Evolutionary conservation across 75 land plant genomes (phyloP).

Genomic region (Pinus tabuliformis): DNA sequence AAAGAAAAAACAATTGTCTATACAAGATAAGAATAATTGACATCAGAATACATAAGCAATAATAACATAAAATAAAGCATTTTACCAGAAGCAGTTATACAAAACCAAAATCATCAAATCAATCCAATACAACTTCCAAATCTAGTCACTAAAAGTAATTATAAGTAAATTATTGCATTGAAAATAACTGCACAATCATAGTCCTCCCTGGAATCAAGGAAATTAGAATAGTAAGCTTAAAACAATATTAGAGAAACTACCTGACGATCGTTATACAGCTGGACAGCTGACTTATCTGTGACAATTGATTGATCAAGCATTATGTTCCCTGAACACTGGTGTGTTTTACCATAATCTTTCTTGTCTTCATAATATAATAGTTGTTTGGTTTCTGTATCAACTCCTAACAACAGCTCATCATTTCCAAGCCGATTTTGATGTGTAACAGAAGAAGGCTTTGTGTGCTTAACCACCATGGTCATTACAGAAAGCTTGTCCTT

Average conservation of each 20-base stretch:
- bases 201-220: not conserved
- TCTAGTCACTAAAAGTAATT: not conserved
- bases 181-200: not conserved
- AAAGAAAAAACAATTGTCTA: not conserved
- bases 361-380: conserved; percentile 77
- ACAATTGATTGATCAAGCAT: conserved; percentile 60
- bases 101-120: not conserved
- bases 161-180: not conserved
- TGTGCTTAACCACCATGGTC: conserved; percentile 88
- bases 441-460: conserved; percentile 64
- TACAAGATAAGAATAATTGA: not conserved
- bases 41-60: not conserved
- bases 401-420: conserved; percentile 82
- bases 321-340: conserved; percentile 31
- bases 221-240: not conserved
- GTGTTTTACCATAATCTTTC: conserved; percentile 17
- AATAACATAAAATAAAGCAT: not conserved
- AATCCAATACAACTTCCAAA: not conserved
- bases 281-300: conserved; percentile 47
- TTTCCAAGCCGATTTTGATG: conserved; percentile 88
- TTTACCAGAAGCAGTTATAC: not conserved
- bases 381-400: conserved; percentile 82
- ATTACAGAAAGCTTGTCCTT: conserved; percentile 86
- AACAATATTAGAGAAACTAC: conserved; percentile 20
- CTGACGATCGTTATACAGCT: conserved; percentile 71